Evolutionary conservation across 1,139 yeast genomes (phyloP).

Genomic region (Debaryomyces psychrophilus): DNA sequence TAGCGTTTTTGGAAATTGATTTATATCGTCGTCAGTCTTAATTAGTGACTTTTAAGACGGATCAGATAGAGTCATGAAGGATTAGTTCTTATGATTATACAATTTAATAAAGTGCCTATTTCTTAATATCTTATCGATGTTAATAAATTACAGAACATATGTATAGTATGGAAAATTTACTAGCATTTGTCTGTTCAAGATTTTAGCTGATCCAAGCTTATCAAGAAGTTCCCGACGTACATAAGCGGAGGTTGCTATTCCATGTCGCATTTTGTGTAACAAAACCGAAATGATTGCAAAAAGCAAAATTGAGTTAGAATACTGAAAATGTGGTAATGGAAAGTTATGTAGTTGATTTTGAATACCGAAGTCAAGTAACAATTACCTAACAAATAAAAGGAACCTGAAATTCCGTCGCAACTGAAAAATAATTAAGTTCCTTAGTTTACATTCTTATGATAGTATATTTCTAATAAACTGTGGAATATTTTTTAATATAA

Average conservation of each 20-base stretch:
- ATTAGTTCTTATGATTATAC: too few species aligned
- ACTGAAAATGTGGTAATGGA: not conserved
- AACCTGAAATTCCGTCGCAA: not conserved
- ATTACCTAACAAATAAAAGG: not conserved
- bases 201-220: too few species aligned
- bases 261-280: not conserved
- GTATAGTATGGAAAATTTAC: too few species aligned
- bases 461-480: not conserved
- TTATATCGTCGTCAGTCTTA: not conserved
- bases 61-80: slow-evolving; percentile 5
- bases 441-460: not conserved
- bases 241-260: slow-evolving; percentile 2
- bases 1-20: slow-evolving; percentile 26
- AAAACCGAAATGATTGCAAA: not conserved
- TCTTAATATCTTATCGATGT: not conserved
- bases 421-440: not conserved
- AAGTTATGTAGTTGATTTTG: too few species aligned
- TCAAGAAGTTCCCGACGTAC: too few species aligned
- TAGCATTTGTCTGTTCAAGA: not conserved
- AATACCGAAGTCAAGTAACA: not conserved
- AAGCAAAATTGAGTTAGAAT: not conserved
- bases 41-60: slow-evolving; percentile 3
- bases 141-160: too few species aligned
- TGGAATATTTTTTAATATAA: not conserved
- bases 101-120: not conserved